Conservation (phyloP, 2,329 filamentous ascomycete genomes). For the Ustilaginoidea virens region DNA sequence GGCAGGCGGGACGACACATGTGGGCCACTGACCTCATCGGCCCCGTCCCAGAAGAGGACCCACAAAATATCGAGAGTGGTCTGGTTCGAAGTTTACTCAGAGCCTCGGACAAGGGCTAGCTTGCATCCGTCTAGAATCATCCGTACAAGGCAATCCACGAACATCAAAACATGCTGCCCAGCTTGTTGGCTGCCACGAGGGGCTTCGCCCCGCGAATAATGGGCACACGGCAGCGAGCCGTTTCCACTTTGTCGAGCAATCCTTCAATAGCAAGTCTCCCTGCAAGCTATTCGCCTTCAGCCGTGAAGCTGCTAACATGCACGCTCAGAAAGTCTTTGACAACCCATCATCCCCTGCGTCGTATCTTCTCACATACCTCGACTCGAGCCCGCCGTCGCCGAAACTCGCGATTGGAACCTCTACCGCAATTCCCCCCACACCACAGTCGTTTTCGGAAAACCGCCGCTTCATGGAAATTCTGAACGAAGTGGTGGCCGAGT, state of each 20-base stretch:
- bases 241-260: constrained; percentile 35
- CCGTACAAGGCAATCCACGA: too few relatives aligned
- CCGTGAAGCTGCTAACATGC: constrained; percentile 2
- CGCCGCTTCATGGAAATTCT: constrained; percentile 42
- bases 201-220: constrained; percentile 10
- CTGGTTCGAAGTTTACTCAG: too few relatives aligned
- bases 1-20: too few relatives aligned
- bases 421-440: constrained; percentile 42
- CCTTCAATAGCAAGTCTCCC: constrained; percentile 32
- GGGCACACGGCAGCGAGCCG: constrained; percentile 12
- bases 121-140: too few relatives aligned
- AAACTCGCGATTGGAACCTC: constrained; percentile 44
- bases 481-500: constrained; percentile 36
- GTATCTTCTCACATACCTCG: constrained; percentile 44
- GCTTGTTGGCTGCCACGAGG: constrained; percentile 12
- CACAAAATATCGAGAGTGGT: too few relatives aligned
- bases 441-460: constrained; percentile 44
- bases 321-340: constrained; percentile 40
- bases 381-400: constrained; percentile 37
- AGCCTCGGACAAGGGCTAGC: too few relatives aligned
- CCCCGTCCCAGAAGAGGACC: background rate
- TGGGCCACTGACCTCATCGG: constrained; percentile 16
- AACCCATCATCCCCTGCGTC: constrained; percentile 26
- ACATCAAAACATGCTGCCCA: too few relatives aligned
- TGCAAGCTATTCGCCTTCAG: background rate